Evolutionary conservation across 2,329 filamentous ascomycete species (phyloP), one percentile per base, ranked within the genome.

Genomic region (Fusarium equiseti): DNA sequence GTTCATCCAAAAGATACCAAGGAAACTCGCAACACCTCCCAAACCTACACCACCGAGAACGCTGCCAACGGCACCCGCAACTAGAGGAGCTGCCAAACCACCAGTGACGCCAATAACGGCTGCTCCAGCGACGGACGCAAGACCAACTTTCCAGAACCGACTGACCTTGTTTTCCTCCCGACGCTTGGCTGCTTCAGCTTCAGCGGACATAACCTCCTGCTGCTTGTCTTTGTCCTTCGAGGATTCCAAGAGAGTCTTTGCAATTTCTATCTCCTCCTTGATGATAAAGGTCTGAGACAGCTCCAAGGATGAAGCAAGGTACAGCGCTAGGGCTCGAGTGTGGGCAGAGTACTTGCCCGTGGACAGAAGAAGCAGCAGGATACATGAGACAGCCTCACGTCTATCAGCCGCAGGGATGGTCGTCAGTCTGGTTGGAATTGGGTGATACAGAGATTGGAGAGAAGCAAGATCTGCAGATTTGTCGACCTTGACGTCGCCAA

Each of bases 91-190:
- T 2, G 95, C 95, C n/a, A 97, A 85, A 3, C 95, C 95, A 20
- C 95, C 95, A 1, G 94, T 97, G 6, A 98, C 88, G 8, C 95
- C 95, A n/a, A 98, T 95, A 3, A 97, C 83, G 0, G 92, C 93
- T 3, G 95, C 95, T 13, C 95, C 95, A 1, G 93, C 94, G 0
- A 97, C 93, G 11, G 92, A 93, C 0, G 95, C 95, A 27, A 98
- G 84, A 0, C 95, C 94, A 22, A 98, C 94, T 78, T 97, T 98
- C 93, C 93, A 97, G 78, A 92, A 92, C 11, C 94, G 85, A 22
- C 88, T 85, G 11, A 87, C 82, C 72, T 92, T 89, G 58, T 91
- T 92, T 63, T 92, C 87, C 68, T 95, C 90, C 16, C 87, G 87
- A 57, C 91, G 89, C 77, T 92, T 92, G 76, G 91, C 88, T 0